Conservation (phyloP, 2,329 filamentous ascomycete genomes). For the Cladosporium sphaerospermum region DNA sequence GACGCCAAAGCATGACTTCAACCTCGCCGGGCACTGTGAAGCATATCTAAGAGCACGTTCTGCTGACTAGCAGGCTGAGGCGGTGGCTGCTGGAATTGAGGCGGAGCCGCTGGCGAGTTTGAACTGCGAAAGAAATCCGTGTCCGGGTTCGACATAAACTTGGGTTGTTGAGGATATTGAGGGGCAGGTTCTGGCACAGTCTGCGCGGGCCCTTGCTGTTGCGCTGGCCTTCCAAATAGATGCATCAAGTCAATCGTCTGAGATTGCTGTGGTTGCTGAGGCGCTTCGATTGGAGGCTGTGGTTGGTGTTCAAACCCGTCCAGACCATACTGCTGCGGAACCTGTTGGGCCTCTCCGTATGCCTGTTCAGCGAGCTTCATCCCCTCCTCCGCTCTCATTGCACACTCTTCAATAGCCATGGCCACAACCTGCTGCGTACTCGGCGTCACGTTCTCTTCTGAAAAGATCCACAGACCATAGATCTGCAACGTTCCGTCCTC, state of each 20-base stretch:
- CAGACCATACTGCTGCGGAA: slow-evolving; percentile 31
- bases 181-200: slow-evolving; percentile 1
- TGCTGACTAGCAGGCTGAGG: slow-evolving; percentile 15
- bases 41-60: slow-evolving; percentile 23
- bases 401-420: slow-evolving; percentile 50
- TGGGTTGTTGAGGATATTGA: slow-evolving; percentile 11
- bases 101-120: slow-evolving; percentile 7
- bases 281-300: slow-evolving; percentile 12
- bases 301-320: slow-evolving; percentile 22
- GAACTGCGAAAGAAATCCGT: slow-evolving; percentile 23
- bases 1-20: not conserved
- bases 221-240: slow-evolving; percentile 18
- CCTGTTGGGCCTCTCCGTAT: slow-evolving; percentile 34
- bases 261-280: slow-evolving; percentile 2
- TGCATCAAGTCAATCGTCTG: slow-evolving; percentile 22
- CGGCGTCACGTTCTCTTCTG: slow-evolving; percentile 48
- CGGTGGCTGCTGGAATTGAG: slow-evolving; percentile 12
- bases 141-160: slow-evolving; percentile 17
- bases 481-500: slow-evolving; percentile 34
- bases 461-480: slow-evolving; percentile 60
- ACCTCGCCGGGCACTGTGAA: slow-evolving; percentile 20
- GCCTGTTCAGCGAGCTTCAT: slow-evolving; percentile 45
- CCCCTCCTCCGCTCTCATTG: slow-evolving; percentile 28
- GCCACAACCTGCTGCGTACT: slow-evolving; percentile 43
- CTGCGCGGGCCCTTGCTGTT: slow-evolving; percentile 10